Conservation (phyloP, 352 stramenopile species). For the Blastocystis sp. region DNA sequence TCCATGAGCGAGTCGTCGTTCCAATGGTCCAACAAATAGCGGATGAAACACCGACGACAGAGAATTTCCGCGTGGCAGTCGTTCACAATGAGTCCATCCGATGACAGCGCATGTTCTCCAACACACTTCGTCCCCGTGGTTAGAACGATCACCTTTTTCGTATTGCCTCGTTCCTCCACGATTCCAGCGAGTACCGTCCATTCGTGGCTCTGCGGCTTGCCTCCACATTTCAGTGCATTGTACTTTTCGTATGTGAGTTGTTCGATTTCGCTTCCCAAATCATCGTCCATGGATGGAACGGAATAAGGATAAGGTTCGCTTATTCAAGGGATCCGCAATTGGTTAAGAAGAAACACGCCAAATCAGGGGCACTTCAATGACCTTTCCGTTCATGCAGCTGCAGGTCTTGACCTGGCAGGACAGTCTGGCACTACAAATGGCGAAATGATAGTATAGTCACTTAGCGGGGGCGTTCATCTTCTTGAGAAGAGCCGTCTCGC, state of each 20-base stretch:
- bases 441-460: not conserved
- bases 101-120: not conserved
- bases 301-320: too few relatives aligned
- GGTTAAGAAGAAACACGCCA: not conserved
- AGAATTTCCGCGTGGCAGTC: constrained; percentile 48
- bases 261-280: not conserved
- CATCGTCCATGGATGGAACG: not conserved
- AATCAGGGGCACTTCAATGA: constrained; percentile 38
- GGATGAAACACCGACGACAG: not conserved
- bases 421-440: constrained; percentile 29
- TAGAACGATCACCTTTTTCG: not conserved
- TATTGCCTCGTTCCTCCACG: not conserved
- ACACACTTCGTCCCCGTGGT: constrained; percentile 44
- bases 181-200: constrained; percentile 29
- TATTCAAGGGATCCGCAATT: not conserved
- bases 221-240: not conserved
- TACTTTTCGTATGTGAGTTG: not conserved
- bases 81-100: constrained; percentile 21
- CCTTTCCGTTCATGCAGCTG: constrained; percentile 9
- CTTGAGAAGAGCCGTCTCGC: constrained; percentile 31
- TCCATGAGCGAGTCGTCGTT: not conserved
- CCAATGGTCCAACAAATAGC: not conserved
- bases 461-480: constrained; percentile 20
- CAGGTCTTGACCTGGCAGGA: constrained; percentile 43
- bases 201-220: constrained; percentile 34